A percentile compares a stretch with the other conserved stretches of the same genome.
Evolutionary conservation across 805 yeast genomes (phyloP).

Genomic region (Tetrapisispora fleetii): DNA sequence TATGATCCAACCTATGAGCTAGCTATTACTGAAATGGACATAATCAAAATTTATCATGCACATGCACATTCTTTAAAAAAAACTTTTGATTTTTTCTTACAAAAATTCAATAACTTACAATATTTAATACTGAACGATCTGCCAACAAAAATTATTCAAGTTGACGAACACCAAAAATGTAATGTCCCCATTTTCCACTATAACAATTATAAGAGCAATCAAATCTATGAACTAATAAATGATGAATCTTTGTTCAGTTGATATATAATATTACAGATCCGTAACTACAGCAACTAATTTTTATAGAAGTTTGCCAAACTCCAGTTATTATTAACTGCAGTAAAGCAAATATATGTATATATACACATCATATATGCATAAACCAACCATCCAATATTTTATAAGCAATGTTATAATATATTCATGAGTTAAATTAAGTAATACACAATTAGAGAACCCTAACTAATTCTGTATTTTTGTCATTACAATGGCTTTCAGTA

Average conservation of each 20-base stretch:
- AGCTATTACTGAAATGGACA: conserved; percentile 18
- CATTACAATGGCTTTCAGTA: no score
- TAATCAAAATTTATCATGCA: conserved; percentile 25
- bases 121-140: conserved; percentile 29
- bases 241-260: conserved; percentile 23
- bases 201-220: conserved; percentile 20
- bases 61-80: conserved; percentile 28
- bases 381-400: no score
- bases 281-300: not conserved
- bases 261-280: not conserved
- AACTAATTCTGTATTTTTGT: no score
- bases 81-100: conserved; percentile 26
- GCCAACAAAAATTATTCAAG: conserved; percentile 23
- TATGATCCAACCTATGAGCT: conserved; percentile 9
- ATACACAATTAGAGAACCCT: no score
- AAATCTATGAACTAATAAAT: conserved; percentile 22
- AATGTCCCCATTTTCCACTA: conserved; percentile 22
- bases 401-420: no score
- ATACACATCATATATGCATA: no score
- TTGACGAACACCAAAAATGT: conserved; percentile 21
- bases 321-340: no score
- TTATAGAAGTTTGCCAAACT: no score
- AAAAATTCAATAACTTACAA: conserved; percentile 21
- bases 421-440: no score
- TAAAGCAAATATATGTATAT: no score